Percentiles rank a stretch among this genome's conserved stretches.
These are phyloP conservation scores for Aspergillus asperescens DNA, from an alignment of 495 filamentous ascomycete species.

Conservation along the genomic window DNA sequence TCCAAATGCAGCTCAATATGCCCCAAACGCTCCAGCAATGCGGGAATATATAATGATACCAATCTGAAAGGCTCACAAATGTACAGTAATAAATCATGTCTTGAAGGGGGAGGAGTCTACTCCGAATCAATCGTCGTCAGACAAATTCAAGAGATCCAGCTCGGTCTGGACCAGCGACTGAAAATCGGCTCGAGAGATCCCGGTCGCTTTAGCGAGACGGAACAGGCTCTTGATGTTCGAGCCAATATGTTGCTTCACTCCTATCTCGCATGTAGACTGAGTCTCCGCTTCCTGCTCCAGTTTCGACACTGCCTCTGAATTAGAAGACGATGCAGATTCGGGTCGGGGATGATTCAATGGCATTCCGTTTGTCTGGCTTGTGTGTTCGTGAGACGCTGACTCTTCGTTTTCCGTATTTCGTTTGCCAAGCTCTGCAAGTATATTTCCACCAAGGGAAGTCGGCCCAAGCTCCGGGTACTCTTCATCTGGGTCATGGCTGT, in stretches of 20 bases:
- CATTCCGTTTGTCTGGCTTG: conserved; percentile 20
- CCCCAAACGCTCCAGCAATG: conserved; percentile 17
- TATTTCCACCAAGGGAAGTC: conserved; percentile 51
- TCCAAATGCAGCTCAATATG: conserved; percentile 12
- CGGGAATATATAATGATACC: conserved; percentile 1
- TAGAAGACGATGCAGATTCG: conserved; percentile 49
- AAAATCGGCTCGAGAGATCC: conserved; percentile 81
- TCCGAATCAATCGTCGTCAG: conserved; percentile 57
- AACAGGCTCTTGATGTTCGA: conserved; percentile 86
- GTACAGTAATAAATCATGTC: conserved; percentile 1
- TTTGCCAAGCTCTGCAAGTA: conserved; percentile 36
- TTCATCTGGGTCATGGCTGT: conserved; percentile 76
- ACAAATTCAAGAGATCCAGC: conserved; percentile 66
- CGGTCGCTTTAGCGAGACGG: conserved; percentile 68
- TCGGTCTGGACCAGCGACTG: conserved; percentile 74
- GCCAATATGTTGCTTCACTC: conserved; percentile 83
- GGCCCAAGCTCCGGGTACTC: conserved; percentile 44
- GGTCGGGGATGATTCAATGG: conserved; percentile 42
- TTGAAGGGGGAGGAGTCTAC: not conserved
- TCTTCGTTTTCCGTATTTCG: conserved; percentile 23
- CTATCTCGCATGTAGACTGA: conserved; percentile 66
- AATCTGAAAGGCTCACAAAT: not conserved
- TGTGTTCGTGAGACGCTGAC: conserved; percentile 21
- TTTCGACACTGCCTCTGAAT: conserved; percentile 56
- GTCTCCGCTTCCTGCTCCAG: conserved; percentile 60